phyloP scores from a whole-genome alignment of 371 early-diverging fungal genomes.

The Rhizomucor pusillus region DNA sequence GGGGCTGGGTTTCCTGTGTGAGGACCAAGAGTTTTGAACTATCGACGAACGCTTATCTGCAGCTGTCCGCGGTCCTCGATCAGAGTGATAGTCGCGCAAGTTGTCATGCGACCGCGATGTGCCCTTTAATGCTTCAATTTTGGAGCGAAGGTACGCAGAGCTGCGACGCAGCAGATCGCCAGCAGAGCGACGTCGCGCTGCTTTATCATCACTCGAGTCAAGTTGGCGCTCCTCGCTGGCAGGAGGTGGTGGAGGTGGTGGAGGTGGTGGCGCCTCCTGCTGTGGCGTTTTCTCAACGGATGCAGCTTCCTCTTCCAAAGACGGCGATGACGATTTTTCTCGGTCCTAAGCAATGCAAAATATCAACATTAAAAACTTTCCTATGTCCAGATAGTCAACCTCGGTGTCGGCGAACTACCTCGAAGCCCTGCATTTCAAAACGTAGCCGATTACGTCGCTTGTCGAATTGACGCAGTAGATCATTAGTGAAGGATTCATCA shows the following conservation, averaged over 20 bases:
- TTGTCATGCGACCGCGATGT: conserved; percentile 18
- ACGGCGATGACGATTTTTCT: no score
- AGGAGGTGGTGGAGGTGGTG: neutral
- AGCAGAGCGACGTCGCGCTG: conserved; percentile 27
- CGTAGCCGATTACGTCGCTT: conserved; percentile 31
- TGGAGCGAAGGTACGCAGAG: conserved; percentile 41
- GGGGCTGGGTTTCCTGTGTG: neutral
- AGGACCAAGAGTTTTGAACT: no score
- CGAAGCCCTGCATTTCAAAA: conserved; percentile 24
- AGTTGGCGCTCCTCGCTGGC: no score
- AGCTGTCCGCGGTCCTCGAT: no score
- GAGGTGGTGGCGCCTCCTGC: neutral
- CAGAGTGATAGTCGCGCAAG: neutral
- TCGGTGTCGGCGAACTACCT: conserved; percentile 13
- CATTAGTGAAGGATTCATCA: conserved; percentile 32
- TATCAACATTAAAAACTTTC: no score
- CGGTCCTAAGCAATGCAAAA: no score
- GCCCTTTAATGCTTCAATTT: conserved; percentile 29
- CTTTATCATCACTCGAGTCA: neutral
- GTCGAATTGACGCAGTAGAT: conserved; percentile 40
- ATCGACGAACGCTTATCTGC: no score
- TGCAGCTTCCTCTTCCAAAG: neutral
- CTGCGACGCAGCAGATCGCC: conserved; percentile 41
- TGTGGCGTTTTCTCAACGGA: neutral
- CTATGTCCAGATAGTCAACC: no score